Conservation (phyloP, 257 asterid genomes). For the Solanum arcanum region DNA sequence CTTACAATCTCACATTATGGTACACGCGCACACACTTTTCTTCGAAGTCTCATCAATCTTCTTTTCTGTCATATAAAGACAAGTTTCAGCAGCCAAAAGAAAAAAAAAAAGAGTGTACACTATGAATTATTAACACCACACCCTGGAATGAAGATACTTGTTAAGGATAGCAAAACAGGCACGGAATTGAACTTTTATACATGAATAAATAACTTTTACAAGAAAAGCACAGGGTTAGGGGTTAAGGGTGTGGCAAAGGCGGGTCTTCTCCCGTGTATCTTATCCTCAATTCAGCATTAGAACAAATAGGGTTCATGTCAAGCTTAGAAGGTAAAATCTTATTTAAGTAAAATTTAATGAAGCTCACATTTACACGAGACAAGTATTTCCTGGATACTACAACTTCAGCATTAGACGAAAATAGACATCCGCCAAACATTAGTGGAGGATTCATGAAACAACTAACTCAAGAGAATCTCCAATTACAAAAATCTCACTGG, state of each 20-base stretch:
- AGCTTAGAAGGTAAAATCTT: not conserved
- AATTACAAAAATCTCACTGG: not conserved
- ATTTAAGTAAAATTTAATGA: not conserved
- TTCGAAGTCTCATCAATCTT: not conserved
- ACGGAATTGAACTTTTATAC: not conserved
- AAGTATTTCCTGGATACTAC: not conserved
- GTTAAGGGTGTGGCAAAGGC: not conserved
- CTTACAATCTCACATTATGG: not conserved
- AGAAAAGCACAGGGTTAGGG: not conserved
- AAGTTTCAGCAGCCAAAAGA: not conserved
- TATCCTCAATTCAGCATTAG: not conserved
- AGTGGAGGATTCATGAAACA: not conserved
- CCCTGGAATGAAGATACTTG: not conserved
- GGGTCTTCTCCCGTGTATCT: not conserved
- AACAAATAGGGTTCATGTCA: not conserved
- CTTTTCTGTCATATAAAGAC: not conserved
- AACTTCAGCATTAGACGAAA: not conserved
- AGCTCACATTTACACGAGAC: not conserved
- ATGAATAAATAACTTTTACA: not conserved
- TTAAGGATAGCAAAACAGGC: not conserved
- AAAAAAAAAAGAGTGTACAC: not conserved
- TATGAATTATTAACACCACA: not conserved
- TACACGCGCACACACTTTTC: not conserved
- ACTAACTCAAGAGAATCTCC: not conserved
- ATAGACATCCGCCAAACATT: not conserved